Evolutionary conservation across 2,329 filamentous ascomycete genomes (phyloP), one percentile per base, ranked within the genome.

Genomic region (Fusarium sp.): DNA sequence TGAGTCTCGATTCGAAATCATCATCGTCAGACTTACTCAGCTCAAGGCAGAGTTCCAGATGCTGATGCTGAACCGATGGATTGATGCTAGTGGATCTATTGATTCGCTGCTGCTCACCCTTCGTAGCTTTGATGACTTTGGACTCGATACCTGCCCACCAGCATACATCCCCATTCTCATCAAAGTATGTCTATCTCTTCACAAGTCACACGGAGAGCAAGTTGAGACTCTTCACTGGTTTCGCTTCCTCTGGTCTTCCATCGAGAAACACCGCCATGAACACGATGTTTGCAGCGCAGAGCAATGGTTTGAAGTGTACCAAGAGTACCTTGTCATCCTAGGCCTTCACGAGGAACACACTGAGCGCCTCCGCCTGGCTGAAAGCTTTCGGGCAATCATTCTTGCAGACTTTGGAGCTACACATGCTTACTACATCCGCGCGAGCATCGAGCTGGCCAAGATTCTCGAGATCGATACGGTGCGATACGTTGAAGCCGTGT

Each of bases 271-370:
- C n/a, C 55, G 49, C 2, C 55, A 58, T 17, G 49, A 44, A 0
- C 39, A 44, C 5, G 55, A 55, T 15, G 17, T 52, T 11, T 31
- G 43, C n/a, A 54, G n/a, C 22, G 17, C 24, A 9, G 55, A 58
- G 31, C 55, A 58, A 24, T 55, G 49, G 39, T 44, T 55, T 6
- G 55, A 58, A 14, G 55, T 58, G 0, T 58, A 55, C 5, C 55
- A 58, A 5, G 55, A 58, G 49, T 58, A 58, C 0, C 49, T 58
- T 0, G 13, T 58, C 13, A 19, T 55, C n/a, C 55, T 58, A 2
- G 49, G 55, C 19, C 31, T 55, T 1, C 55, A 58, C 3, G 55
- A 58, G 4, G 17, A 58, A 1, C 39, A 44, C 0, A 58, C 31
- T 17, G 55, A 58, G 4, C 39, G 49, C 0, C 19, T 58, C 2